Base-by-base conservation (phyloP, 2,329 filamentous ascomycete species). In the Lecanosticta acicola region DNA sequence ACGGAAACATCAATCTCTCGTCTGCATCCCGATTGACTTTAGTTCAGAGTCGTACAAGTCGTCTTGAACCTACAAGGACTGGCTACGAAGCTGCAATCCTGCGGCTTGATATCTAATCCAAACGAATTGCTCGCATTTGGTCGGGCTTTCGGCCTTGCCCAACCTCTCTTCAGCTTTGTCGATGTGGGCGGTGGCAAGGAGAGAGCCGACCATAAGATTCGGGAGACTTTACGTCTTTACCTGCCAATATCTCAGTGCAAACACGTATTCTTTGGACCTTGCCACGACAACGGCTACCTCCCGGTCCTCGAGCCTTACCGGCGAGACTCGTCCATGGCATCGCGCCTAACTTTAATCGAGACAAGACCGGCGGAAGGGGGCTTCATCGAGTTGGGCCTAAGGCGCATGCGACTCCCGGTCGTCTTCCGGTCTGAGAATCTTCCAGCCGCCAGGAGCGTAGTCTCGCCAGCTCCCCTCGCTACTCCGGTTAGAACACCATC, bases 151-250 rank as follows among this genome's bases (percentile, higher is more conserved):
- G 69, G 61, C 43, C 61, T 67, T 40, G 67, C 70, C 37, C 68
- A 72, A 46, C 62, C 68, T 17, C 60, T 73, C 4, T 72, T 72
- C 66, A 69, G 61, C 63, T 68, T 72, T 61, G 64, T 73, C 44
- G 71, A 74, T 52, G 71, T 73, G 24, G 71, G 71, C 16, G 61
- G 61, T 43, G 70, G 69, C 20, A 73, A 73, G 45, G 71, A 73
- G 50, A 60, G 57, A 21, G 71, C 71, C 35, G 71, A 73, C 49
- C 67, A 72, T 57, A 73, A 72, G 49, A 66, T 73, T 17, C 47
- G 53, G 62, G 71, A 73, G 62, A 72, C 68, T 53, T 64, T 74
- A 41, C 66, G 70, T 36, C 65, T 71, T 2, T 73, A 71, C 59
- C 61, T 71, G 49, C 63, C 66, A 34, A 73, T 71, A 45, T 60